These are phyloP conservation scores for Arthrinium phaeospermum DNA, from an alignment of 2,329 filamentous ascomycete species.

Conservation along the genomic window DNA sequence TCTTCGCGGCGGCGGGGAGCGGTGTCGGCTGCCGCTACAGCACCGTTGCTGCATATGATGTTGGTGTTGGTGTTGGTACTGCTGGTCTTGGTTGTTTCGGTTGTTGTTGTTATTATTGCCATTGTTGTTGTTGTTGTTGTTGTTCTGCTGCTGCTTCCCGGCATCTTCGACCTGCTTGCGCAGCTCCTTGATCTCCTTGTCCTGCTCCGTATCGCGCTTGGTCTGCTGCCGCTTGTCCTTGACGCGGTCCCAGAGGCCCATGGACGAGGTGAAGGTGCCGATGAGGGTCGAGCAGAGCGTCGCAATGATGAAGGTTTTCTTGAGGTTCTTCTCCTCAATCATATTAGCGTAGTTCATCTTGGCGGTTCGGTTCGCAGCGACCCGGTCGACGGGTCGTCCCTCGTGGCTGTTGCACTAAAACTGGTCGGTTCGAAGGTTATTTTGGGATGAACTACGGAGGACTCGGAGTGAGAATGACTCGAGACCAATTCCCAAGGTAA, in stretches of 20 bases:
- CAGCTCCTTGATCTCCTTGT: conserved; percentile 39
- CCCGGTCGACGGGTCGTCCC: conserved; percentile 13
- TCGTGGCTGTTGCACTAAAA: background rate
- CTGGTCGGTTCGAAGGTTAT: background rate
- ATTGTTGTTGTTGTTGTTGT: conserved; percentile 23
- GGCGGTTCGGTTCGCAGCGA: conserved; percentile 9
- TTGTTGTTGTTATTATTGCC: conserved; percentile 28
- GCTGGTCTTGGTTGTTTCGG: conserved; percentile 26
- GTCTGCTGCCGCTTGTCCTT: conserved; percentile 39
- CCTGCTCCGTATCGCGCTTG: conserved; percentile 41
- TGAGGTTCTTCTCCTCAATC: conserved; percentile 44
- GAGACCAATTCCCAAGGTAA: background rate
- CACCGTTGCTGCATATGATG: conserved; percentile 18
- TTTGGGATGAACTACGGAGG: background rate
- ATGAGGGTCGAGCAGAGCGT: conserved; percentile 46
- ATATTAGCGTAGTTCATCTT: conserved; percentile 34
- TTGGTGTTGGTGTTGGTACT: conserved; percentile 24
- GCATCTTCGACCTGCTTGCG: conserved; percentile 33
- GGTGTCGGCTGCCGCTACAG: conserved; percentile 1
- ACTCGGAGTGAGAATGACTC: background rate
- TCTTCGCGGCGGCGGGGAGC: background rate
- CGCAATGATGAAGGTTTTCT: conserved; percentile 47
- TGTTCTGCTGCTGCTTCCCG: conserved; percentile 28
- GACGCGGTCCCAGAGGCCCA: conserved; percentile 45
- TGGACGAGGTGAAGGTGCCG: conserved; percentile 44